phyloP scores from a whole-genome alignment of 2,329 filamentous ascomycete genomes.

The Colletotrichum sp. region DNA sequence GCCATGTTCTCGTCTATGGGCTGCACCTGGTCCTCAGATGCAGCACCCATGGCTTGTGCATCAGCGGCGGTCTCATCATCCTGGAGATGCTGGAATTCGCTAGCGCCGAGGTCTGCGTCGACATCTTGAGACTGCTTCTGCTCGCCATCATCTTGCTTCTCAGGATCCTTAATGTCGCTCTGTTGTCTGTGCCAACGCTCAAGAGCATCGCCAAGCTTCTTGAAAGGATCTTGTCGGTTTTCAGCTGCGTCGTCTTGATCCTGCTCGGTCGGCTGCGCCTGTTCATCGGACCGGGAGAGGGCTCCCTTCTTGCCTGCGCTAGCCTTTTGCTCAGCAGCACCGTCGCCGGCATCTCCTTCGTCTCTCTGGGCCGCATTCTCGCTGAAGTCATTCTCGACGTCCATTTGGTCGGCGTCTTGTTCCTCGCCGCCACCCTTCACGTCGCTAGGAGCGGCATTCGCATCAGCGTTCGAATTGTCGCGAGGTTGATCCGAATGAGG shows the following conservation, averaged over 20 bases:
- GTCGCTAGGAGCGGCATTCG: slow-evolving; percentile 67
- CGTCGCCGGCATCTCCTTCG: slow-evolving; percentile 69
- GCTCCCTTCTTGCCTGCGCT: slow-evolving; percentile 68
- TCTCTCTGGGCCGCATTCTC: slow-evolving; percentile 68
- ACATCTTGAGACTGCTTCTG: slow-evolving; percentile 53
- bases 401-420: slow-evolving; percentile 66
- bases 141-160: slow-evolving; percentile 58
- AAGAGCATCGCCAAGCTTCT: slow-evolving; percentile 90
- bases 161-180: slow-evolving; percentile 74
- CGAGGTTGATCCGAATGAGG: slow-evolving; percentile 34
- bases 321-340: slow-evolving; percentile 67
- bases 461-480: slow-evolving; percentile 57
- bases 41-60: slow-evolving; percentile 88
- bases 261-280: slow-evolving; percentile 45
- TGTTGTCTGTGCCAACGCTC: slow-evolving; percentile 93
- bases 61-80: slow-evolving; percentile 85
- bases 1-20: slow-evolving; percentile 90
- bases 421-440: slow-evolving; percentile 69
- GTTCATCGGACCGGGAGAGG: slow-evolving; percentile 52
- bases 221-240: slow-evolving; percentile 74
- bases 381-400: slow-evolving; percentile 66
- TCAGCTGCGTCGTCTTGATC: slow-evolving; percentile 48
- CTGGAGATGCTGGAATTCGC: slow-evolving; percentile 93
- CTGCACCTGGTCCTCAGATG: slow-evolving; percentile 84
- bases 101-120: slow-evolving; percentile 75